phyloP scores from a whole-genome alignment of 352 stramenopile species.

The Globisporangium spinosum region DNA sequence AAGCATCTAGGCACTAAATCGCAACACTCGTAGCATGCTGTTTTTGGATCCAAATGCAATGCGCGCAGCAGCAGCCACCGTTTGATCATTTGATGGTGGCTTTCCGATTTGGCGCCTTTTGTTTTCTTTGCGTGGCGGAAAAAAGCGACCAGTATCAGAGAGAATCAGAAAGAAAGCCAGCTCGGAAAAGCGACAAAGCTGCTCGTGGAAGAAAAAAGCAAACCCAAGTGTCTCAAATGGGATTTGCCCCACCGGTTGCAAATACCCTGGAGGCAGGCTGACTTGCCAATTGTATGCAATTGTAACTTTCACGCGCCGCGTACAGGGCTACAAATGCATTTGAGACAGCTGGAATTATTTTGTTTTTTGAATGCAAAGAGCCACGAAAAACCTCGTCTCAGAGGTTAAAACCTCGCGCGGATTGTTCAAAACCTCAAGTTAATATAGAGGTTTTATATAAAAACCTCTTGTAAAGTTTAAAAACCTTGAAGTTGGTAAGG shows the following conservation, averaged over 20 bases:
- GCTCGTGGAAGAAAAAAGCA: conserved; percentile 4
- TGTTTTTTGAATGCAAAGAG: not conserved
- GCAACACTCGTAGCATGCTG: too few relatives aligned
- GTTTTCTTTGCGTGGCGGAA: not conserved
- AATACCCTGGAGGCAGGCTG: not conserved
- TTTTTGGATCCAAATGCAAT: too few relatives aligned
- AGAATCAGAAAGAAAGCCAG: conserved; percentile 12
- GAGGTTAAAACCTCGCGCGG: not conserved
- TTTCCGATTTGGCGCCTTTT: not conserved
- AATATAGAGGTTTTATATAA: too few relatives aligned
- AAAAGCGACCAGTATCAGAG: too few relatives aligned
- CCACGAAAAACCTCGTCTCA: not conserved
- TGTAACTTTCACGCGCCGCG: not conserved
- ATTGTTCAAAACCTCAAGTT: too few relatives aligned
- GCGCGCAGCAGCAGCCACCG: too few relatives aligned
- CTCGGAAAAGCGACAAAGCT: conserved; percentile 6
- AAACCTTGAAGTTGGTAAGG: too few relatives aligned
- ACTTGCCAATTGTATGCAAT: not conserved
- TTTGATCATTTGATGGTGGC: not conserved
- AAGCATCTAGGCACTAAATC: too few relatives aligned
- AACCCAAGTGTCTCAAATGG: conserved; percentile 11
- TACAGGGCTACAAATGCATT: not conserved
- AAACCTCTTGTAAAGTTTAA: too few relatives aligned
- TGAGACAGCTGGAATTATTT: not conserved
- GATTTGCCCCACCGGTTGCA: not conserved